These are phyloP conservation scores for Vitis cinerea DNA, from an alignment of 164 flowering plant species.

Conservation along the genomic window DNA sequence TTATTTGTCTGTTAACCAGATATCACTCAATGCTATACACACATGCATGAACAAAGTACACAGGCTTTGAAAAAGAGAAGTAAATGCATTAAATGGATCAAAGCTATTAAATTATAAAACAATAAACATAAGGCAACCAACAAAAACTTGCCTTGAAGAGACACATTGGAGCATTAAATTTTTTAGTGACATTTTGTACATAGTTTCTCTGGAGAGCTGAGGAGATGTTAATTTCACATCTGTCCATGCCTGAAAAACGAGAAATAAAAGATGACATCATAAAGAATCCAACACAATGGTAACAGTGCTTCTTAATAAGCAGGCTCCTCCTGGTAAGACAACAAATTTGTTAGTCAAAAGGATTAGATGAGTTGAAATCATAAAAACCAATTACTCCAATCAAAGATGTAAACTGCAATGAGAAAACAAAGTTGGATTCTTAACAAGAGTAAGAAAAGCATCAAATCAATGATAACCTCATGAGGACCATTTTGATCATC, in stretches of 20 bases:
- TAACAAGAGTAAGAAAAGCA: not conserved
- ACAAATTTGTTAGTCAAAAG: not conserved
- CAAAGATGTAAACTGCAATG: not conserved
- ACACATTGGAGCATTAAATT: slow-evolving; percentile 50
- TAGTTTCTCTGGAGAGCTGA: slow-evolving; percentile 79
- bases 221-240: slow-evolving; percentile 94
- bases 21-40: not conserved
- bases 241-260: slow-evolving; percentile 64
- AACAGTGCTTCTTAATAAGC: too few species aligned
- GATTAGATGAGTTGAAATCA: not conserved
- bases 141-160: slow-evolving; percentile 67
- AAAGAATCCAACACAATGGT: too few species aligned
- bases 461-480: too few species aligned
- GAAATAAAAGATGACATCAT: too few species aligned
- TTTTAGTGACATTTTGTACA: slow-evolving; percentile 74
- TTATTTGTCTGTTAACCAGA: not conserved
- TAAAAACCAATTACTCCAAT: not conserved
- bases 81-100: not conserved
- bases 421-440: not conserved
- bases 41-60: not conserved
- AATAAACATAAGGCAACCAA: not conserved
- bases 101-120: not conserved
- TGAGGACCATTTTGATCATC: too few species aligned
- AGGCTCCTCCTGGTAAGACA: not conserved
- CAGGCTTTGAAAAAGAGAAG: not conserved